phyloP scores from a whole-genome alignment of 2,329 filamentous ascomycete genomes.

The Colletotrichum noveboracense region DNA sequence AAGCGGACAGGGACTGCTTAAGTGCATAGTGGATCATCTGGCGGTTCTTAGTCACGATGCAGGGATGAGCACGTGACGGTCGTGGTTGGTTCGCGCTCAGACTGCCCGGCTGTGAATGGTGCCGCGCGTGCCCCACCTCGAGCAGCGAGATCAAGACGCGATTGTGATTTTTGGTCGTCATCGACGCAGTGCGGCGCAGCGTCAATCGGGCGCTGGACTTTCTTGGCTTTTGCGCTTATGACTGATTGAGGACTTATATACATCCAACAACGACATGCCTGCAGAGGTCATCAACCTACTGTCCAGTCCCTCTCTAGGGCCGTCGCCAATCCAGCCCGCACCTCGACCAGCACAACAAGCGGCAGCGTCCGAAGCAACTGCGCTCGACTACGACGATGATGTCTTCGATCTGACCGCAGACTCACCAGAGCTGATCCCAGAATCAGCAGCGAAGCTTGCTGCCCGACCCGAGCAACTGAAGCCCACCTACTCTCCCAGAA shows the following conservation, averaged over 20 bases:
- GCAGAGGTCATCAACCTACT: slow-evolving; percentile 39
- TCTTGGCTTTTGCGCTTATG: not conserved
- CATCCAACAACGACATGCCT: slow-evolving; percentile 27
- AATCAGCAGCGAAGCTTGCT: not conserved
- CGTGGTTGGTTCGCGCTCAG: slow-evolving; percentile 8
- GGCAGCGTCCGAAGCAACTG: not conserved
- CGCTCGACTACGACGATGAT: not conserved
- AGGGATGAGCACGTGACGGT: not conserved
- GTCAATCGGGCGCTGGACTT: not conserved
- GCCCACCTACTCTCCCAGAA: not conserved
- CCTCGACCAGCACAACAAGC: not conserved
- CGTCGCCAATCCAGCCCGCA: not conserved
- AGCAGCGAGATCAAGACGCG: not conserved
- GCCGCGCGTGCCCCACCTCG: not conserved
- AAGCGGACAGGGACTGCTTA: rapidly evolving
- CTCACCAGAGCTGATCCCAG: not conserved
- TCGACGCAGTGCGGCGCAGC: not conserved
- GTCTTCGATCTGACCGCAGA: slow-evolving; percentile 24
- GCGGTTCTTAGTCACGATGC: not conserved
- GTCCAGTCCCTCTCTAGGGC: slow-evolving; percentile 31
- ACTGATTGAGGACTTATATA: not conserved
- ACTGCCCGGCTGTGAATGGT: not conserved
- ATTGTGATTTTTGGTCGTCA: not conserved
- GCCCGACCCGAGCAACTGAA: not conserved
- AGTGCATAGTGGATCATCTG: not conserved